Evolutionary conservation across 495 filamentous ascomycete species (phyloP), one percentile per base, ranked within the genome.

Genomic region (Penicillium pulvis): DNA sequence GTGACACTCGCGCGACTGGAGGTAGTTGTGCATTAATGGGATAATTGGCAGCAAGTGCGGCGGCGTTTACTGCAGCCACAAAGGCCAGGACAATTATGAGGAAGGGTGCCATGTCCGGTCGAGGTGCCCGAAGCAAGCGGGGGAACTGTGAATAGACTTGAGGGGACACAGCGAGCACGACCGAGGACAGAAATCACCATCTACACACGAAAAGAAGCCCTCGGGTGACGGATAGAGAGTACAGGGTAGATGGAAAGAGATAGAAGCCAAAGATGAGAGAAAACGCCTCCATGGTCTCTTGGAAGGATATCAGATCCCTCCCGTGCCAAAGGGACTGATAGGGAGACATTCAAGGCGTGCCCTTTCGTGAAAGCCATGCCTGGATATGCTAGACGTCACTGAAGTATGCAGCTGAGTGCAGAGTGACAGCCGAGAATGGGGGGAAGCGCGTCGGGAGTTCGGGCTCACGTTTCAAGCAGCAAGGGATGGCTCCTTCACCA

Each of bases 11-110:
- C 4, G 89, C 90, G 51, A 91, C 86, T 4, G 87, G 87, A 39
- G 90, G 90, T 11, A 92, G 79, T 66, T 94, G 90, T 6, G 88
- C 80, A 69, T 92, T 91, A 61, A 93, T 79, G 0, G 88, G 88
- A 51, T 91, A 87, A 36, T 82, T 82, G 50, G 87, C 75, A 24
- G 54, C 68, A 58, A 53, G 81, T 78, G 48, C 66, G 69, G 62
- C 62, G 45, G 83, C 83, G 50, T 66, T 60, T 17, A 76, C 75
- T 33, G 58, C 59, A 51, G 70, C 62, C 26, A 77, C 51, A 17
- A 80, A 55, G 33, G 63, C 58, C 63, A 79, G 55, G 33, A 73
- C 36, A 26, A 71, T 57, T 46, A 74, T 31, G 24, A 67, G 58
- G 41, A 74, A 53, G 45, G 66, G 56, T 53, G 73, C 69, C 74